Percentiles rank a stretch among this genome's conserved stretches.
Evolutionary conservation across 140 eudicot genomes (phyloP).

Genomic region (Oenanthe javanica): DNA sequence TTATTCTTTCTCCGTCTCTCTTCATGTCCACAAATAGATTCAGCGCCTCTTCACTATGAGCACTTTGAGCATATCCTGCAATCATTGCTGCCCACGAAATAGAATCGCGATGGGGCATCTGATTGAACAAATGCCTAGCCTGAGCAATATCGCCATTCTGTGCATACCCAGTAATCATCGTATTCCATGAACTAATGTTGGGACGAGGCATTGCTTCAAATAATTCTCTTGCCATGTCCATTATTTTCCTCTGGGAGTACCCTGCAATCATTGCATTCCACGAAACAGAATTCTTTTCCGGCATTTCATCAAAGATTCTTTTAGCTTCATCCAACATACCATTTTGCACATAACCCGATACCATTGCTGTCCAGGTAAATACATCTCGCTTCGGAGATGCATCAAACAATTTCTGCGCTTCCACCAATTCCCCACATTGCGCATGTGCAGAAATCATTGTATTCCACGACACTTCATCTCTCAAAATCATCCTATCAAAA

Average conservation of each 20-base stretch:
- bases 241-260: constrained; percentile 33
- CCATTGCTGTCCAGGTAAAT: constrained; percentile 66
- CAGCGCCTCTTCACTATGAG: constrained; percentile 49
- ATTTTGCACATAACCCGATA: constrained; percentile 60
- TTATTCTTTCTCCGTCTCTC: constrained; percentile 46
- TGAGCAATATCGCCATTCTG: constrained; percentile 39
- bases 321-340: constrained; percentile 57
- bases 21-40: constrained; percentile 43
- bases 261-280: constrained; percentile 76
- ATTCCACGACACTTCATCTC: constrained; percentile 57
- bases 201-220: constrained; percentile 57
- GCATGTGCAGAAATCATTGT: constrained; percentile 59
- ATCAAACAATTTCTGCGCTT: constrained; percentile 43
- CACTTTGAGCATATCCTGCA: constrained; percentile 55
- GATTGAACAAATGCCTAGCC: constrained; percentile 39
- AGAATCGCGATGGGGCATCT: constrained; percentile 57
- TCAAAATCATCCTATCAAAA: constrained; percentile 39
- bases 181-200: constrained; percentile 65
- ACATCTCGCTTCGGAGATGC: constrained; percentile 45
- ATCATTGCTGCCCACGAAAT: constrained; percentile 79
- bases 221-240: constrained; percentile 49
- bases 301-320: constrained; percentile 51
- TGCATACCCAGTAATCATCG: constrained; percentile 70
- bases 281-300: constrained; percentile 52
- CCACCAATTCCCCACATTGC: constrained; percentile 37